Base-by-base conservation (phyloP, 768 basidiomycete genomes). In the Boletus rubescentipes region DNA sequence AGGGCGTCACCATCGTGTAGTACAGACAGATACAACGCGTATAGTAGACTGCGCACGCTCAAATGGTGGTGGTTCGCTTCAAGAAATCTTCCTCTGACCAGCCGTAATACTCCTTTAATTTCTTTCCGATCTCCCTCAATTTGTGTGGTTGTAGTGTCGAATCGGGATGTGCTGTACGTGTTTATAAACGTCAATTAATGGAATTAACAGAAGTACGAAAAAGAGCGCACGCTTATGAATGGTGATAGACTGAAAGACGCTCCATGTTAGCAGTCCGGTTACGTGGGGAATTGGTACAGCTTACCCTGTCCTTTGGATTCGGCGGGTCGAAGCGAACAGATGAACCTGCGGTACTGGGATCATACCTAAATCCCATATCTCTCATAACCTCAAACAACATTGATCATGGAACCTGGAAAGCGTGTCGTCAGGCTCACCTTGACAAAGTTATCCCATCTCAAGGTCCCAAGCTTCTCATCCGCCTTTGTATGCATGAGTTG, bases 251-350 rank as follows among this genome's bases (percentile, higher is more conserved):
- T 89, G 49, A 14, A 21, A 37, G 30, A 23, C 12, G 36, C 9
- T 35, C 29, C 37, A 31, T 20, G 45, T 50, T 16, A 47, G 51
- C 44, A 57, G 30, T 54, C 53, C 9, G 20, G 40, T 29, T 45
- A 9, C 36, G 46, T 39, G 9, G 14, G 26, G 43, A 36, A 52
- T 32, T 14, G 30, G 35, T 26, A 29, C 29, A 35, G 37, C 77
- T 67, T 57, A 81, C 80, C 55, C 64, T 72, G 61, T 81, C 79
- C 38, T 61, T 67, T 39, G 67, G 63, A 60, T 84, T 74, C 16
- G 87, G 90, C 44, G 89, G 89, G 67, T 89, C 84, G 63, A 92
- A 92, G 35, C 89, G 80, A 34, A 92, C 90, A 66, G 87, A 88
- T 10, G 89, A 91, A 3, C 90, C 90, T 18, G 89, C 88, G 3